phyloP scores from a whole-genome alignment of 2,329 filamentous ascomycete species.

The Bimuria novae-zelandiae region DNA sequence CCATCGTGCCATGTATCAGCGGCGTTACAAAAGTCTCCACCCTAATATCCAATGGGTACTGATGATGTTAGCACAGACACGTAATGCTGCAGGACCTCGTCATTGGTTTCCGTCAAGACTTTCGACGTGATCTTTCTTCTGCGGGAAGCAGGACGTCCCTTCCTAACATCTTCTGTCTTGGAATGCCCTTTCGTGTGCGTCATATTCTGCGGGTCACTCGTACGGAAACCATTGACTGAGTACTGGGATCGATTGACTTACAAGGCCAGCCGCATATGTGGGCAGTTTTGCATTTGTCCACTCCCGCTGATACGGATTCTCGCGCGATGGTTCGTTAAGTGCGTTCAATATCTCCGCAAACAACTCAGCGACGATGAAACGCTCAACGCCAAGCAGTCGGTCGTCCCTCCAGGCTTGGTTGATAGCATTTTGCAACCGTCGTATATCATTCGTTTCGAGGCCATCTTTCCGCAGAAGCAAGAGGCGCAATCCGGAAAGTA shows the following conservation, averaged over 20 bases:
- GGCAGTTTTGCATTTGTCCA: slow-evolving; percentile 31
- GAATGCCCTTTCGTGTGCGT: too few species aligned
- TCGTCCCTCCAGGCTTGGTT: slow-evolving; percentile 41
- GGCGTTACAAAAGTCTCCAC: slow-evolving; percentile 31
- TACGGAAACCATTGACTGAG: neutral
- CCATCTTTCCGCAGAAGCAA: slow-evolving; percentile 37
- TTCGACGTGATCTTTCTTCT: too few species aligned
- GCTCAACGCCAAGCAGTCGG: slow-evolving; percentile 36
- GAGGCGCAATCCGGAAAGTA: slow-evolving; percentile 43
- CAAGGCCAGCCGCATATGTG: slow-evolving; percentile 35
- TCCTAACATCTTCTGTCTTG: too few species aligned
- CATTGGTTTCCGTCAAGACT: neutral
- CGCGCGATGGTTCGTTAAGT: slow-evolving; percentile 20
- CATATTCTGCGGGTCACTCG: too few species aligned
- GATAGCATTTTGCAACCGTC: slow-evolving; percentile 38
- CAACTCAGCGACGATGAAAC: slow-evolving; percentile 38
- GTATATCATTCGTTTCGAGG: slow-evolving; percentile 30
- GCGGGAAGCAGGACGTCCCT: too few species aligned
- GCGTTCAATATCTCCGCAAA: slow-evolving; percentile 35
- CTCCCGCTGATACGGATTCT: slow-evolving; percentile 24
- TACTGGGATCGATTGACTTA: slow-evolving; percentile 17
- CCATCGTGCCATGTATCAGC: slow-evolving; percentile 27
- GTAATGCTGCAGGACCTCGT: neutral
- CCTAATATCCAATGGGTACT: slow-evolving; percentile 42
- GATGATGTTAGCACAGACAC: slow-evolving; percentile 13